These are phyloP conservation scores for Cornus controversa DNA, from an alignment of 148 eudicot genomes.

Conservation along the genomic window DNA sequence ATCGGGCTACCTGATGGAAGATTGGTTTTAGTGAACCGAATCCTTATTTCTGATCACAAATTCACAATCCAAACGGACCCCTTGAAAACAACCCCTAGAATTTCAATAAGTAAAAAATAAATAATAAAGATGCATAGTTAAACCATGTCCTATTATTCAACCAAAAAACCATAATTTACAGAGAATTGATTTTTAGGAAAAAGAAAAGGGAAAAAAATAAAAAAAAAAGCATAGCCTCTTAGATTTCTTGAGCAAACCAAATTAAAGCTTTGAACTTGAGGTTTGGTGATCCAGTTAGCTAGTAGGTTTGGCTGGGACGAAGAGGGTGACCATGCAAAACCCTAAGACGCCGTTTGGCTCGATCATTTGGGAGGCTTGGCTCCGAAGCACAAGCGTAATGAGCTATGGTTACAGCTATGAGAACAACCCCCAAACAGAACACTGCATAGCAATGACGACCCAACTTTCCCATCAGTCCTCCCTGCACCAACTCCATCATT, in stretches of 20 bases:
- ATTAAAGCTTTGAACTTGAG: not conserved
- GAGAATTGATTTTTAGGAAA: no score
- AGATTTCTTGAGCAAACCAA: not conserved
- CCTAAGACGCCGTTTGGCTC: not conserved
- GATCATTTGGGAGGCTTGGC: not conserved
- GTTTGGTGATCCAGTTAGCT: not conserved
- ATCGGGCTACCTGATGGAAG: no score
- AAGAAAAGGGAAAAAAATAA: not conserved
- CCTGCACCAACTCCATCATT: not conserved
- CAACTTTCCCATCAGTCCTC: conserved; percentile 15
- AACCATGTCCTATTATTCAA: not conserved
- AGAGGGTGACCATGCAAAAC: not conserved
- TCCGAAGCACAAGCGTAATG: not conserved
- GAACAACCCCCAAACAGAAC: conserved; percentile 26
- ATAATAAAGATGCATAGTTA: not conserved
- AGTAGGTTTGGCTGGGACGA: not conserved
- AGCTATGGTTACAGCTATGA: conserved; percentile 15
- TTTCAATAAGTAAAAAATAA: not conserved
- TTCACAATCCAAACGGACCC: no score
- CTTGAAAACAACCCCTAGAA: not conserved
- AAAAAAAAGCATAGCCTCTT: not conserved
- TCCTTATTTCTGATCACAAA: no score
- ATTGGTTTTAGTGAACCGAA: no score
- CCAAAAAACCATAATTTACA: not conserved
- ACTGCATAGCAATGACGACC: conserved; percentile 27